A percentile compares a stretch with the other conserved stretches of the same genome.
These are phyloP conservation scores for Sanghuangporus weigelae DNA, from an alignment of 1,284 basidiomycete species.

Conservation along the genomic window DNA sequence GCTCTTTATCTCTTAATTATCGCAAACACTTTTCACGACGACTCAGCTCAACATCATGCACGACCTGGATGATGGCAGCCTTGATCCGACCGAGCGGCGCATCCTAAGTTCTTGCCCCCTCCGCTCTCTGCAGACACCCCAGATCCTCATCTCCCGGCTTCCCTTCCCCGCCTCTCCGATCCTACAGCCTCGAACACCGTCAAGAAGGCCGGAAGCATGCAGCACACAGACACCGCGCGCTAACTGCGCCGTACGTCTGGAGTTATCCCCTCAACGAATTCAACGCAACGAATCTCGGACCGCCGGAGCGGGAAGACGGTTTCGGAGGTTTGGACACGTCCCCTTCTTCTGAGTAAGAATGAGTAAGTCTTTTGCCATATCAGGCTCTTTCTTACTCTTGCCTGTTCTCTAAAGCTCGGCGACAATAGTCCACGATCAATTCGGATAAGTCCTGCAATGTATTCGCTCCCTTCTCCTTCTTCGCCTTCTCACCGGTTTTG, in stretches of 20 bases:
- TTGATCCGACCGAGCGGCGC: too few species aligned
- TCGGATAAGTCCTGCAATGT: too few species aligned
- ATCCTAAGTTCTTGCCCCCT: too few species aligned
- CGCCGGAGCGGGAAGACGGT: neutral
- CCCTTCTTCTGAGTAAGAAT: neutral
- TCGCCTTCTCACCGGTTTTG: too few species aligned
- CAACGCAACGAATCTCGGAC: neutral
- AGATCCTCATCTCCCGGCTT: neutral
- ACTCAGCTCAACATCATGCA: too few species aligned
- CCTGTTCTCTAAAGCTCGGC: neutral
- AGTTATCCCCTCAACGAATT: neutral
- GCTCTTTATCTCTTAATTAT: too few species aligned
- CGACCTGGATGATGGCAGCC: too few species aligned
- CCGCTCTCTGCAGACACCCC: neutral
- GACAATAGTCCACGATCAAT: too few species aligned
- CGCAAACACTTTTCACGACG: too few species aligned
- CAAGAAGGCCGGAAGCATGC: too few species aligned
- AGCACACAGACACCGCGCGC: neutral
- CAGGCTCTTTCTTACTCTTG: neutral
- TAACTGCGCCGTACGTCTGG: neutral
- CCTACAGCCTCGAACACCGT: neutral
- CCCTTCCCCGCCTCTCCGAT: neutral
- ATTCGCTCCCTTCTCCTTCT: too few species aligned
- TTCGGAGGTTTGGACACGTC: neutral
- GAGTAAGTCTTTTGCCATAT: neutral